Evolutionary conservation across 176 grass and related monocot genomes (phyloP).

Genomic region (sorghum (Sorghum bicolor)): DNA sequence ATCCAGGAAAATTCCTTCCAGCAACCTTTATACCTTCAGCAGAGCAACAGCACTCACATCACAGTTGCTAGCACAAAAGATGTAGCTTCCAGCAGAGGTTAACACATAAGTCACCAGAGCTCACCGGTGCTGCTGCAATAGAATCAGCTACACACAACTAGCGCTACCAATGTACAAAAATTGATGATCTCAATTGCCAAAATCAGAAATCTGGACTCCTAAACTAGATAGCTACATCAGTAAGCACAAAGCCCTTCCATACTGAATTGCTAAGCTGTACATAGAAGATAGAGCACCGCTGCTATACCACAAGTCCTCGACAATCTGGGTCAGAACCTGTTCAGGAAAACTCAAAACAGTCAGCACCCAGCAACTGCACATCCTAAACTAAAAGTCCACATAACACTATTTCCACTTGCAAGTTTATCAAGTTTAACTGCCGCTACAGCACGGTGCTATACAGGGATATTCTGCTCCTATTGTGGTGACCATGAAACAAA

Average conservation of each 20-base stretch:
- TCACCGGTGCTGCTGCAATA: background rate
- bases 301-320: background rate
- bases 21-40: background rate
- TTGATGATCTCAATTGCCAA: constrained; percentile 1
- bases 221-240: constrained; percentile 43
- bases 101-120: constrained; percentile 14
- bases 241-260: constrained; percentile 11
- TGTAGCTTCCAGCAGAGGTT: constrained; percentile 17
- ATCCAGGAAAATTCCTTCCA: background rate
- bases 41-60: background rate
- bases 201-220: constrained; percentile 18
- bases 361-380: background rate
- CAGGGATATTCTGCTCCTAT: background rate
- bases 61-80: background rate
- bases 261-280: constrained; percentile 34
- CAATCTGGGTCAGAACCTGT: constrained; percentile 30
- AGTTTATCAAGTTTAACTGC: background rate
- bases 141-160: constrained; percentile 38
- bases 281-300: constrained; percentile 25
- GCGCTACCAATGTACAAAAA: constrained; percentile 22
- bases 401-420: background rate
- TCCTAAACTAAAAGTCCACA: constrained; percentile 2
- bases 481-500: background rate
- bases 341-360: constrained; percentile 15
- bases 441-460: background rate